phyloP scores from a whole-genome alignment of 345 rosid genomes.

The Lumnitzera racemosa region DNA sequence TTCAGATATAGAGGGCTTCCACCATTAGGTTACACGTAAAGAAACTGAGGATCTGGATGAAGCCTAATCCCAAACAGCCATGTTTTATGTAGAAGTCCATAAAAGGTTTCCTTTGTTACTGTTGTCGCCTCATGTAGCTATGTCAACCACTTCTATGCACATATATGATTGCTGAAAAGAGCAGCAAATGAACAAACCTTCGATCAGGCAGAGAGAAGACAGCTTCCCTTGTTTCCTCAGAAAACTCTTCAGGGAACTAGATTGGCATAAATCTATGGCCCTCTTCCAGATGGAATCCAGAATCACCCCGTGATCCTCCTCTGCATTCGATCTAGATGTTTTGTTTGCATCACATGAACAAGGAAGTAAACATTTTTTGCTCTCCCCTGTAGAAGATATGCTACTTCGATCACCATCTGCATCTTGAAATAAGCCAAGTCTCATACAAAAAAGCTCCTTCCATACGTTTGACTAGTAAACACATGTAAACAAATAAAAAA shows the following conservation, averaged over 20 bases:
- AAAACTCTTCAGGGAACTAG: slow-evolving; percentile 68
- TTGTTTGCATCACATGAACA: slow-evolving; percentile 37
- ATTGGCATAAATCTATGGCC: slow-evolving; percentile 53
- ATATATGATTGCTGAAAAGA: no score
- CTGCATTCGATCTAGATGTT: slow-evolving; percentile 22
- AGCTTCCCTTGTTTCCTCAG: slow-evolving; percentile 69
- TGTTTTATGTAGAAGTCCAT: no score
- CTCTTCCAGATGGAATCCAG: slow-evolving; percentile 67
- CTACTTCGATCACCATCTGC: slow-evolving; percentile 44
- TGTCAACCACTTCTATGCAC: no score
- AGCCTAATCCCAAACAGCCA: no score
- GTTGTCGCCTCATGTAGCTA: no score
- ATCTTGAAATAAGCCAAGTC: slow-evolving; percentile 7
- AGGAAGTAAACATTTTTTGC: slow-evolving; percentile 27
- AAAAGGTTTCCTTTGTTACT: no score
- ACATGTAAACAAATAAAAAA: no score
- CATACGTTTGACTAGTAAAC: background rate
- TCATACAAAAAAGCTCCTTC: background rate
- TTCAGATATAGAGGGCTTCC: no score
- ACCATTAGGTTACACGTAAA: no score
- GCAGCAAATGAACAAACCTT: slow-evolving; percentile 36
- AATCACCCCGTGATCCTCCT: slow-evolving; percentile 36
- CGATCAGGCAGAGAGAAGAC: slow-evolving; percentile 54
- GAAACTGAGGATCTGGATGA: no score
- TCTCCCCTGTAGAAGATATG: slow-evolving; percentile 42